Base-by-base conservation (phyloP, 192 early-diverging fungal genomes). In the Coemansia sp. region DNA sequence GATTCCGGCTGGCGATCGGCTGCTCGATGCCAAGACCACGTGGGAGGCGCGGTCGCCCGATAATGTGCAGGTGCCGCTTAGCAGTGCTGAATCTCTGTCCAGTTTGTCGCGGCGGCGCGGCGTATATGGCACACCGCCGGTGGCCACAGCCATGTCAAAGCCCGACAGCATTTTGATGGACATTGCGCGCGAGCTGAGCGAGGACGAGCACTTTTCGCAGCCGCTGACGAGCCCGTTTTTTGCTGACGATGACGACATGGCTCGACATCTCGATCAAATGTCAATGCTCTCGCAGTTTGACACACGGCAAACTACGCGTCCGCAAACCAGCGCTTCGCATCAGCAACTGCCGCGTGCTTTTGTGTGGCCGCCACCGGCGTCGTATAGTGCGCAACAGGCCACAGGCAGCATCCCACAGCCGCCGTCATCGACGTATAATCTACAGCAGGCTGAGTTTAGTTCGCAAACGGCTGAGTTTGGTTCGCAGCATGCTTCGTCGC, bases 161-260 rank as follows among this genome's bases (percentile, higher is more conserved):
- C 66, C 63, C 23, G 50, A 65, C 3, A 65, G 68, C 51, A 74
- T 79, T 55, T 55, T 79, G 45, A 53, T 74, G 22, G 76, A 79
- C 52, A 79, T 79, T 70, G 76, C 76, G 41, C 71, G 76, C 37
- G 76, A 79, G 65, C 72, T 79, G 29, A 67, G 76, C 41, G 68
- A 79, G 21, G 76, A 73, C 58, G 70, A 73, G 32, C 66, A 62
- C 5, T 73, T 70, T 53, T 53, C 35, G 15, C 45, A 39, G 19
- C 63, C 65, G 21, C 50, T 38, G 25, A 61, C 61, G 41, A 79
- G 68, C 45, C 68, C 72, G 38, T 52, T 73, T 19, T 73, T 70
- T 19, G 68, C 70, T 12, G 71, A 79, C 49, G 76, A 70, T 17
- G 67, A 61, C 21, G 76, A 73, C 14, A 64, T 79, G 21, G 60